phyloP scores from a whole-genome alignment of 1,284 basidiomycete genomes.

The Ustilago esculenta region DNA sequence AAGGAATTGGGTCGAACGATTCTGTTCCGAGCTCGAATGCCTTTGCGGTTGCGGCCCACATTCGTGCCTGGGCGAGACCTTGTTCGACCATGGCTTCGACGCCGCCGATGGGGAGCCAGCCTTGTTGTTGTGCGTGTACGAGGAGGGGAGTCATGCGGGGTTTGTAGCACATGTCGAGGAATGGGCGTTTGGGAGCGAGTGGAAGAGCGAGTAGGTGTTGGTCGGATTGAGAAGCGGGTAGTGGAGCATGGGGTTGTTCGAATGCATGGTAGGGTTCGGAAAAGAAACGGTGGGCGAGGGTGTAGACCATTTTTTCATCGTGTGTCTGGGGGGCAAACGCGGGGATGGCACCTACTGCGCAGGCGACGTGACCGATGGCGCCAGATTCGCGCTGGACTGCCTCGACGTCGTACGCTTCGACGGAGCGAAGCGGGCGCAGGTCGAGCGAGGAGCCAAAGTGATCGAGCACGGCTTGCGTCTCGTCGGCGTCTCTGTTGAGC shows the following conservation, averaged over 20 bases:
- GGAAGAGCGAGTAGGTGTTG: conserved; percentile 31
- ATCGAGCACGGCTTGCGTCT: conserved; percentile 45
- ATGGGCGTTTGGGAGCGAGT: conserved; percentile 51
- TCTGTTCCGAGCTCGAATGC: conserved; percentile 29
- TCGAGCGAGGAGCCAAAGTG: conserved; percentile 45
- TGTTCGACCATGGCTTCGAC: conserved; percentile 68
- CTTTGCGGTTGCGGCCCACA: conserved; percentile 54
- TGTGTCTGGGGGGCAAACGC: conserved; percentile 55
- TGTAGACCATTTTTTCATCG: conserved; percentile 64
- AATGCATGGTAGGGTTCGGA: conserved; percentile 17
- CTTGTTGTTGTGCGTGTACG: conserved; percentile 45
- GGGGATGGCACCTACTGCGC: conserved; percentile 63
- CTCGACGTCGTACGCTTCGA: conserved; percentile 37
- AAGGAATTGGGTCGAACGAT: conserved; percentile 39
- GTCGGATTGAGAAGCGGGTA: neutral
- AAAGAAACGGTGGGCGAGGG: conserved; percentile 54
- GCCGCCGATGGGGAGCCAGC: conserved; percentile 62
- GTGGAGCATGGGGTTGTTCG: neutral
- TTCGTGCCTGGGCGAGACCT: conserved; percentile 66
- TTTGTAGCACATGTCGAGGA: conserved; percentile 68
- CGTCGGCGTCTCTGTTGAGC: conserved; percentile 43
- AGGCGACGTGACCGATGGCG: conserved; percentile 42
- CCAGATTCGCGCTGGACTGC: conserved; percentile 22
- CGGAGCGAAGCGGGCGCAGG: conserved; percentile 33
- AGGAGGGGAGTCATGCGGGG: conserved; percentile 65